A percentile compares a stretch with the other conserved stretches of the same genome.
phyloP scores from a whole-genome alignment of 805 yeast species.

The Nakazawaea ernobii region DNA sequence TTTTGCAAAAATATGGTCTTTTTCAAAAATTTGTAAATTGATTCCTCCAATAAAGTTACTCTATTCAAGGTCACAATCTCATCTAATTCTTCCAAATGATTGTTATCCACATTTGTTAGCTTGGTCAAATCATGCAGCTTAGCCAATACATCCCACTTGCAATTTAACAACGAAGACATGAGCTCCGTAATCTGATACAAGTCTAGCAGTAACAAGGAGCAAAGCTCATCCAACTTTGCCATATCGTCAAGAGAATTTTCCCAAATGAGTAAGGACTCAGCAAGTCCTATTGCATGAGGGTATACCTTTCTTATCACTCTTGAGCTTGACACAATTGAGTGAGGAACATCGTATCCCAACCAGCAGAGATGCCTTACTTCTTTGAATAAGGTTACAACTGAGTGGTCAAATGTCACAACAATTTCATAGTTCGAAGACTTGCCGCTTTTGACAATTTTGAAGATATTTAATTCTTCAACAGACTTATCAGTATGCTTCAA shows the following conservation, averaged over 20 bases:
- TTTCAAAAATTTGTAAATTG: slow-evolving; percentile 23
- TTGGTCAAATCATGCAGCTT: slow-evolving; percentile 41
- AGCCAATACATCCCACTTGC: slow-evolving; percentile 50
- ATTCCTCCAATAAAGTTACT: slow-evolving; percentile 25
- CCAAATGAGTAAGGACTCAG: slow-evolving; percentile 44
- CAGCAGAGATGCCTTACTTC: slow-evolving; percentile 48
- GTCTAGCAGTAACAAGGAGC: slow-evolving; percentile 33
- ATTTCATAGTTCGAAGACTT: slow-evolving; percentile 24
- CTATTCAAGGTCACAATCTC: slow-evolving; percentile 27
- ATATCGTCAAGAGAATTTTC: slow-evolving; percentile 23
- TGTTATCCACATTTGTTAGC: slow-evolving; percentile 16
- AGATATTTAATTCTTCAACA: slow-evolving; percentile 17
- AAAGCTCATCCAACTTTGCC: slow-evolving; percentile 34
- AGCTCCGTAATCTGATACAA: slow-evolving; percentile 25
- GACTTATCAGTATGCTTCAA: slow-evolving; percentile 5
- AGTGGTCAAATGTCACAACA: slow-evolving; percentile 45
- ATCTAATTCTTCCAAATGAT: slow-evolving; percentile 19
- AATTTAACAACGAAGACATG: slow-evolving; percentile 28
- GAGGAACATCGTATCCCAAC: slow-evolving; percentile 55
- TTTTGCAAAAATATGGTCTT: slow-evolving; percentile 24
- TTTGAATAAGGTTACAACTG: slow-evolving; percentile 36
- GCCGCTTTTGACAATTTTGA: slow-evolving; percentile 27
- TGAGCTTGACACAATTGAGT: slow-evolving; percentile 38
- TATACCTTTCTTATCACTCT: slow-evolving; percentile 44
- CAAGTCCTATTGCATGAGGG: slow-evolving; percentile 50